Evolutionary conservation across 805 yeast genomes (phyloP).

Genomic region (Yarrowia divulgata): DNA sequence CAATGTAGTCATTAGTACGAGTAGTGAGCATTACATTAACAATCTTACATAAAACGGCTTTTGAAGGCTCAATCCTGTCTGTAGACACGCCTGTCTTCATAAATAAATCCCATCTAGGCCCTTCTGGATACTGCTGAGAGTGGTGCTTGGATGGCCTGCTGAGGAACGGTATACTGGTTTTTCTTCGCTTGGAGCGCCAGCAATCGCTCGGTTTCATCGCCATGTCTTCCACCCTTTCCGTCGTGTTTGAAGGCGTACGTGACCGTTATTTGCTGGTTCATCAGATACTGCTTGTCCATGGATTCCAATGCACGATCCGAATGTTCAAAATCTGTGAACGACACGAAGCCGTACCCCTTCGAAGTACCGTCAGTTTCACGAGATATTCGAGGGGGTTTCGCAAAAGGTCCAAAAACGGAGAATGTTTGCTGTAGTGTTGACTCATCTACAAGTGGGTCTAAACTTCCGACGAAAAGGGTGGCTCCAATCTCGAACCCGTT

Average conservation of each 20-base stretch:
- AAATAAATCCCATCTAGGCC: constrained; percentile 1
- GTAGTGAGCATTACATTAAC: background rate
- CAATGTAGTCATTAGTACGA: too few relatives aligned
- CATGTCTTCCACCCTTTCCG: constrained; percentile 67
- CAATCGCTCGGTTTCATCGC: constrained; percentile 77
- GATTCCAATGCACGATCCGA: constrained; percentile 75
- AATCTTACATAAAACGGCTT: background rate
- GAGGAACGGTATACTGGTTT: constrained; percentile 44
- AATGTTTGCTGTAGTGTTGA: constrained; percentile 64
- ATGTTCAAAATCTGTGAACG: constrained; percentile 66
- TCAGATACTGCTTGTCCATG: constrained; percentile 71
- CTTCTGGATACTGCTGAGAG: background rate
- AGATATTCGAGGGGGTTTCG: constrained; percentile 58
- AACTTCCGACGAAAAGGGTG: constrained; percentile 70
- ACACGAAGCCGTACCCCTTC: constrained; percentile 71
- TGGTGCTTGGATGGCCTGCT: constrained; percentile 22
- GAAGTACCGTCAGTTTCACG: constrained; percentile 60
- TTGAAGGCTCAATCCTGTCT: background rate
- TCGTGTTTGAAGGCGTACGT: constrained; percentile 76
- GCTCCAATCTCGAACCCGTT: constrained; percentile 61
- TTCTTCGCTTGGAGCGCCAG: constrained; percentile 69
- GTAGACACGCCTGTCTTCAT: background rate
- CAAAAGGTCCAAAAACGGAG: constrained; percentile 69
- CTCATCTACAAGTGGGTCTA: constrained; percentile 72
- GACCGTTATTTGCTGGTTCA: constrained; percentile 68